These are phyloP conservation scores for Fraxinus ornus DNA, from an alignment of 305 asterid genomes.

Conservation along the genomic window DNA sequence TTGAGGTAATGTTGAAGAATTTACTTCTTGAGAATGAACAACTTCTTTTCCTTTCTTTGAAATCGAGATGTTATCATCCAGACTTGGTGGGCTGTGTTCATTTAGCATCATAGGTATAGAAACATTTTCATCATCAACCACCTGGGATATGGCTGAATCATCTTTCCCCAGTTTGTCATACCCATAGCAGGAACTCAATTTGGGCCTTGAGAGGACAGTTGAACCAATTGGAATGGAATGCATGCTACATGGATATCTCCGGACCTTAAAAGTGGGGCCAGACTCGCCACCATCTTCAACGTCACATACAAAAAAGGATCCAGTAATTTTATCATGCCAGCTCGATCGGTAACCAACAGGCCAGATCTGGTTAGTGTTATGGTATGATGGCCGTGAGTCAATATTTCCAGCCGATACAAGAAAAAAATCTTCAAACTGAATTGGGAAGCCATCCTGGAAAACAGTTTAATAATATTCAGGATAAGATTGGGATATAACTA, in stretches of 20 bases:
- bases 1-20: constrained; percentile 37
- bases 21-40: constrained; percentile 35
- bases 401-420: constrained; percentile 71
- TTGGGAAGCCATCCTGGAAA: constrained; percentile 80
- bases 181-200: constrained; percentile 36
- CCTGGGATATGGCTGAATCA: constrained; percentile 36
- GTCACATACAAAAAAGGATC: constrained; percentile 81
- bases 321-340: constrained; percentile 96
- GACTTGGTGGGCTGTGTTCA: constrained; percentile 64
- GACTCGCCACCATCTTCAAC: constrained; percentile 82
- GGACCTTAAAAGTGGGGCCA: constrained; percentile 76
- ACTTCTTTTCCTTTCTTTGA: constrained; percentile 38
- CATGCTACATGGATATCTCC: constrained; percentile 74
- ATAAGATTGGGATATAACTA: constrained; percentile 10
- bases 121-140: constrained; percentile 62
- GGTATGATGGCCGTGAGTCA: constrained; percentile 77
- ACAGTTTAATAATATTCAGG: constrained; percentile 18
- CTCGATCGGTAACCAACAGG: constrained; percentile 86
- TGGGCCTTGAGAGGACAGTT: constrained; percentile 55
- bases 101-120: constrained; percentile 66
- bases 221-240: constrained; percentile 62
- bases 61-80: constrained; percentile 44
- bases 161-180: constrained; percentile 38
- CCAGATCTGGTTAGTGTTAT: constrained; percentile 64
- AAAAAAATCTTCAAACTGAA: constrained; percentile 84